Base-by-base conservation (phyloP, 2,329 filamentous ascomycete species). In the Stagonosporopsis cucurbitacearum region DNA sequence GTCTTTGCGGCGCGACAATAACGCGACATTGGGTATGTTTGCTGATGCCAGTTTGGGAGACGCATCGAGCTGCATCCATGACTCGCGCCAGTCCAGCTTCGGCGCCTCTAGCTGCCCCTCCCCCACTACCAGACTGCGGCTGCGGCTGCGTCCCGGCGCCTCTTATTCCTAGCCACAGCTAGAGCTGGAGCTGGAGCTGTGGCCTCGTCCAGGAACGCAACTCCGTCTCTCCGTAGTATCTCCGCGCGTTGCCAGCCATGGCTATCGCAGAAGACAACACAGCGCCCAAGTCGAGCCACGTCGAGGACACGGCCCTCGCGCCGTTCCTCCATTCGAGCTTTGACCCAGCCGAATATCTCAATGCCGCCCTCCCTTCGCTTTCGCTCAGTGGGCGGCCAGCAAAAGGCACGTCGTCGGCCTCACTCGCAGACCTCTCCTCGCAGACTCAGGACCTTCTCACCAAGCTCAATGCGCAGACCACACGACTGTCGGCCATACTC, bases 391-490 rank as follows among this genome's bases (percentile, higher is more conserved):
- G 78, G 46, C 69, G 78, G 75, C 69, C 67, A 23, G 55, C 70
- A 25, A 71, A 71, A 40, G 62, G 78, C 67, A 69, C 75, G 60
- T 78, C 75, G 60, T 78, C 78, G 50, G 82, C 88, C 5, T 82
- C 89, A 2, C 81, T 96, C 42, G 80, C 88, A n/a, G 88, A 94
- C 57, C 79, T 96, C 47, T 92, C 92, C 1, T 82, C 87, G 0
- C 90, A 92, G 70, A 89, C 93, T 0, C 93, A 97, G 75, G 83
- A 87, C 3, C 82, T 96, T n/a, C 82, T 97, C 42, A 91, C 92
- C 1, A 90, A 94, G 69, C 86, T 98, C 68, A 96, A 91, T 70
- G 89, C 91, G 8, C 92, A 97, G 73, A 96, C 92, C 1, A 89
- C 91, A 17, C 86, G 92, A 41, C 80, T 97, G 7, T 92, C 92